Conservation (phyloP, 169 alveolate genomes). For the Cryptosporidium tyzzeri region DNA sequence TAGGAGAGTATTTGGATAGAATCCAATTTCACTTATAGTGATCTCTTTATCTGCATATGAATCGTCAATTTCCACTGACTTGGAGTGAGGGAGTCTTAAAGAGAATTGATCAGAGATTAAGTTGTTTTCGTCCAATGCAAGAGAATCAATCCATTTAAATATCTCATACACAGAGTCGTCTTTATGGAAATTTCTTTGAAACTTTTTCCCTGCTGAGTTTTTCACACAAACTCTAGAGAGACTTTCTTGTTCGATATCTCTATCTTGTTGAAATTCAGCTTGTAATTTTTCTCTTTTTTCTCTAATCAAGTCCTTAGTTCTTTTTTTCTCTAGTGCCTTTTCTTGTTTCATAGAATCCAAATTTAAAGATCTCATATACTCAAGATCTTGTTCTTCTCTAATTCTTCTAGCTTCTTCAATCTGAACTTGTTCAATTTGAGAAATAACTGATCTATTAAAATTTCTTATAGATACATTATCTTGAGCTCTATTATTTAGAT, state of each 20-base stretch:
- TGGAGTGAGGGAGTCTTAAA: slow-evolving; percentile 61
- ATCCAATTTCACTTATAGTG: slow-evolving; percentile 48
- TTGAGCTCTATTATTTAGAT: neutral
- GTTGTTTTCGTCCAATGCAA: slow-evolving; percentile 31
- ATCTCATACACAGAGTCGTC: slow-evolving; percentile 47
- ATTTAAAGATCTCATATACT: slow-evolving; percentile 50
- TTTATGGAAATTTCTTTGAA: slow-evolving; percentile 51
- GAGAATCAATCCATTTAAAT: slow-evolving; percentile 72
- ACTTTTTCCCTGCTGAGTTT: slow-evolving; percentile 47
- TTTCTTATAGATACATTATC: neutral
- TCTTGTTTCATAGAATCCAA: slow-evolving; percentile 45
- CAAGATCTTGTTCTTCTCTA: slow-evolving; percentile 62
- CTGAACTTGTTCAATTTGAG: slow-evolving; percentile 24
- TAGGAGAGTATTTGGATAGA: slow-evolving; percentile 49
- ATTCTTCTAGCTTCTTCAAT: slow-evolving; percentile 38
- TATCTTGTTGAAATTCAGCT: neutral
- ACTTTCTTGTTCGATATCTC: slow-evolving; percentile 10
- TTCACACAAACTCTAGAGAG: slow-evolving; percentile 59
- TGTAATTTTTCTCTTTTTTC: slow-evolving; percentile 23
- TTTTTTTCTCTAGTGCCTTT: slow-evolving; percentile 25
- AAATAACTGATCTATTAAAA: neutral
- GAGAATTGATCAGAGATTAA: slow-evolving; percentile 39
- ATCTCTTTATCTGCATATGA: neutral
- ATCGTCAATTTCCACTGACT: slow-evolving; percentile 39
- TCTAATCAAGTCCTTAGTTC: slow-evolving; percentile 7